These are phyloP conservation scores for Fagus crenata DNA, from an alignment of 306 rosid species.

Conservation along the genomic window DNA sequence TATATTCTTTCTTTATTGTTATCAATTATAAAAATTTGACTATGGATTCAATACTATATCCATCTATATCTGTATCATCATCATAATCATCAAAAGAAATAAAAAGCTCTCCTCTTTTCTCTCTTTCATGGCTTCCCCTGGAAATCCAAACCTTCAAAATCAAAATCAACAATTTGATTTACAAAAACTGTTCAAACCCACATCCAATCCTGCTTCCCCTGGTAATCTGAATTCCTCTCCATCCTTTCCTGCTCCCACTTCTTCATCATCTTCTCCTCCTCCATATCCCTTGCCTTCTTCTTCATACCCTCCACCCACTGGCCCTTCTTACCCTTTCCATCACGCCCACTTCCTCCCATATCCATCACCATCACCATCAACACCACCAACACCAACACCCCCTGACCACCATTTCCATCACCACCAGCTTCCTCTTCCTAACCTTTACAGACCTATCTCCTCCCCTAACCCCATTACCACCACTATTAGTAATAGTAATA, in stretches of 20 bases:
- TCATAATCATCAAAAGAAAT: too few relatives aligned
- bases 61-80: too few relatives aligned
- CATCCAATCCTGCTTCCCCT: conserved; percentile 30
- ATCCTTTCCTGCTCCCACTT: conserved; percentile 44
- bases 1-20: too few relatives aligned
- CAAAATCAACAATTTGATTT: conserved; percentile 43
- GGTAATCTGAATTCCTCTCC: conserved; percentile 49
- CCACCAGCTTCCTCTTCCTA: background rate
- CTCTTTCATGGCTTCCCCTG: conserved; percentile 50
- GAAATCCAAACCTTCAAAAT: conserved; percentile 43
- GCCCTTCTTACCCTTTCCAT: conserved; percentile 43
- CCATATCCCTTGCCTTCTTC: conserved; percentile 53
- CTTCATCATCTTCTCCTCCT: conserved; percentile 45
- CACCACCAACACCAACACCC: conserved; percentile 34
- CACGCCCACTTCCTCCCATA: conserved; percentile 53
- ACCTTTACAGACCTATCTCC: too few relatives aligned
- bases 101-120: too few relatives aligned
- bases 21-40: too few relatives aligned
- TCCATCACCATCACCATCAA: conserved; percentile 34
- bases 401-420: background rate
- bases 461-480: too few relatives aligned
- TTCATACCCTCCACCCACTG: conserved; percentile 72
- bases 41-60: too few relatives aligned
- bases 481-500: background rate
- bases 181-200: conserved; percentile 49